Percentiles rank a stretch among this genome's conserved stretches.
Evolutionary conservation across 805 yeast species (phyloP).

Genomic region (Candida parachauliodes): DNA sequence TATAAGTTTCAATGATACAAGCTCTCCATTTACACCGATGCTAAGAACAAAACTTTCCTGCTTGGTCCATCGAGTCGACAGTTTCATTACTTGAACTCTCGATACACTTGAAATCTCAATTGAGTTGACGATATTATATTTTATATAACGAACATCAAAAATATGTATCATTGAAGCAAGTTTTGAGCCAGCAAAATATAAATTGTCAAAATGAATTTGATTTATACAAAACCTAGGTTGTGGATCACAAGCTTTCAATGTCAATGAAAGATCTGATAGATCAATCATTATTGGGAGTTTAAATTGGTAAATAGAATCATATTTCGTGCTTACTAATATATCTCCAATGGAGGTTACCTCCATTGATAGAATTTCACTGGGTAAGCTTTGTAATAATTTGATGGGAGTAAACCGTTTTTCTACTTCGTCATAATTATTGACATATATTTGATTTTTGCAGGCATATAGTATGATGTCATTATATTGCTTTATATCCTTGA

Average conservation of each 20-base stretch:
- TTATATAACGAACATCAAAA: constrained; percentile 15
- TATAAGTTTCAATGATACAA: constrained; percentile 17
- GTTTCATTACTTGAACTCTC: constrained; percentile 23
- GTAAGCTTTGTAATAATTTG: constrained; percentile 18
- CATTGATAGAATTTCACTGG: constrained; percentile 29
- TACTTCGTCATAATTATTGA: constrained; percentile 30
- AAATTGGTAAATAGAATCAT: constrained; percentile 34
- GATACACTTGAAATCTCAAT: constrained; percentile 29
- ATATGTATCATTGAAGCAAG: constrained; percentile 30
- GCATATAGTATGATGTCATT: constrained; percentile 31
- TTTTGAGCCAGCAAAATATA: constrained; percentile 33
- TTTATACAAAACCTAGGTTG: constrained; percentile 30
- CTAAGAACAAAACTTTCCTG: constrained; percentile 15
- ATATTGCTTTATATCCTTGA: constrained; percentile 32
- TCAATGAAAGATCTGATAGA: constrained; percentile 6
- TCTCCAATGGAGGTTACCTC: constrained; percentile 13
- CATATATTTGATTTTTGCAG: constrained; percentile 24
- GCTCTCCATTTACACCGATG: constrained; percentile 39
- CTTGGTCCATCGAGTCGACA: constrained; percentile 20
- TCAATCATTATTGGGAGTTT: constrained; percentile 9
- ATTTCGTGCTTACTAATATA: constrained; percentile 26
- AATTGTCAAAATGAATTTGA: constrained; percentile 19
- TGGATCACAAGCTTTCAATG: constrained; percentile 26
- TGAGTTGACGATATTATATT: constrained; percentile 7
- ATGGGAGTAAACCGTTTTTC: constrained; percentile 31